Conservation (phyloP, 2,329 filamentous ascomycete genomes). For the Clonostachys rhizophaga region DNA sequence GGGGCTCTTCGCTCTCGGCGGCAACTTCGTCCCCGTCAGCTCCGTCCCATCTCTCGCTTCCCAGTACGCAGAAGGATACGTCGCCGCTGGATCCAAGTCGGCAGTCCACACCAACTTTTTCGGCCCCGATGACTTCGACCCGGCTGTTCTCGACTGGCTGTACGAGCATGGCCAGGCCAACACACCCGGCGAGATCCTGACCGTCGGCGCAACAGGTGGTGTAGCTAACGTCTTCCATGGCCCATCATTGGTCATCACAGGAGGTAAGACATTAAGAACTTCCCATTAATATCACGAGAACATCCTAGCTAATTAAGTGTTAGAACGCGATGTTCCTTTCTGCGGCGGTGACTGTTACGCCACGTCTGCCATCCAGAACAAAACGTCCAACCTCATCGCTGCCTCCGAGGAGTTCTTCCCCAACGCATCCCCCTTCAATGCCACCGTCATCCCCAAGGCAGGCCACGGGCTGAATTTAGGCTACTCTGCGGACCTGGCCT, state of each 20-base stretch:
- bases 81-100: slow-evolving; percentile 37
- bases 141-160: slow-evolving; percentile 39
- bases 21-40: slow-evolving; percentile 39
- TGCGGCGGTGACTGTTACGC: slow-evolving; percentile 57
- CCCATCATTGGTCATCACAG: slow-evolving; percentile 55
- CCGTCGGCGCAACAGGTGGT: slow-evolving; percentile 33
- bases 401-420: slow-evolving; percentile 33
- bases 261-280: slow-evolving; percentile 26
- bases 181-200: slow-evolving; percentile 54
- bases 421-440: slow-evolving; percentile 40
- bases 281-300: background rate
- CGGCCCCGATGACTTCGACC: slow-evolving; percentile 48
- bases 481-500: slow-evolving; percentile 24
- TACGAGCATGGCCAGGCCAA: slow-evolving; percentile 48
- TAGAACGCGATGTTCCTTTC: slow-evolving; percentile 46
- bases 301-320: background rate
- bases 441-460: slow-evolving; percentile 47
- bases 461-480: slow-evolving; percentile 46
- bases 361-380: slow-evolving; percentile 27
- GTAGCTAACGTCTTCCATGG: slow-evolving; percentile 37
- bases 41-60: slow-evolving; percentile 15
- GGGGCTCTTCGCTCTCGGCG: slow-evolving; percentile 33
- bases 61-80: slow-evolving; percentile 43
- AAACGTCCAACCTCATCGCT: slow-evolving; percentile 34
- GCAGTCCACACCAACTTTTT: slow-evolving; percentile 50